phyloP scores from a whole-genome alignment of 2,329 filamentous ascomycete species.

The Penicillium verrucosum region DNA sequence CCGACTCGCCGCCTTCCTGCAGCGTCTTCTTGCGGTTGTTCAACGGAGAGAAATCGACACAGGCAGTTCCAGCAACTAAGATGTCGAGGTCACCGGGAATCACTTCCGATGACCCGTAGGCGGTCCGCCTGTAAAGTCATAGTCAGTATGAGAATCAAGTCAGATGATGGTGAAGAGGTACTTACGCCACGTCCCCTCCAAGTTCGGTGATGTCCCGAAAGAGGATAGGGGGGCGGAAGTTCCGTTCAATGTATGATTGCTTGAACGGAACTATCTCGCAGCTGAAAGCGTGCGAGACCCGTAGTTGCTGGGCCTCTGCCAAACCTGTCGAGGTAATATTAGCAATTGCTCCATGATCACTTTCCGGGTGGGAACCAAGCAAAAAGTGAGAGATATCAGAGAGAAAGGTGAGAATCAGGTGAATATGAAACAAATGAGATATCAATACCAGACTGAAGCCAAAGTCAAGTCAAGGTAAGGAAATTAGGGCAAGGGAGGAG shows the following conservation, averaged over 20 bases:
- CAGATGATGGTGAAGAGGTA: slow-evolving; percentile 1
- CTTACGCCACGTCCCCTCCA: slow-evolving; percentile 49
- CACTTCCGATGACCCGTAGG: slow-evolving; percentile 57
- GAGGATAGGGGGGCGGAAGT: slow-evolving; percentile 52
- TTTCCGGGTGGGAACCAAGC: slow-evolving; percentile 33
- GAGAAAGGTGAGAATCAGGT: background rate
- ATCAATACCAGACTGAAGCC: background rate
- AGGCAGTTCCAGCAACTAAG: slow-evolving; percentile 70
- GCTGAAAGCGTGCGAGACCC: slow-evolving; percentile 57
- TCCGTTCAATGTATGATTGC: slow-evolving; percentile 62
- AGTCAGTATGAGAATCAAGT: slow-evolving; percentile 5
- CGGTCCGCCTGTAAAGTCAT: slow-evolving; percentile 55
- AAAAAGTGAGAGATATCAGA: background rate
- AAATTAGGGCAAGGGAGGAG: background rate
- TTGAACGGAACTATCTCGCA: slow-evolving; percentile 64
- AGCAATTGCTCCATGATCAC: slow-evolving; percentile 18
- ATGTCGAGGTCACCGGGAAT: slow-evolving; percentile 62
- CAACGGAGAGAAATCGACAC: slow-evolving; percentile 68
- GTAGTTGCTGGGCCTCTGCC: slow-evolving; percentile 33
- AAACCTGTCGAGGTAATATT: slow-evolving; percentile 1
- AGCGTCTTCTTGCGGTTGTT: slow-evolving; percentile 57
- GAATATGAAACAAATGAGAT: background rate
- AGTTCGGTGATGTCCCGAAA: slow-evolving; percentile 61
- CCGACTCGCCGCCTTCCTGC: slow-evolving; percentile 60
- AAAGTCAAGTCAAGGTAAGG: background rate